These are phyloP conservation scores for Ogataea neopini DNA, from an alignment of 805 yeast genomes.

Conservation along the genomic window DNA sequence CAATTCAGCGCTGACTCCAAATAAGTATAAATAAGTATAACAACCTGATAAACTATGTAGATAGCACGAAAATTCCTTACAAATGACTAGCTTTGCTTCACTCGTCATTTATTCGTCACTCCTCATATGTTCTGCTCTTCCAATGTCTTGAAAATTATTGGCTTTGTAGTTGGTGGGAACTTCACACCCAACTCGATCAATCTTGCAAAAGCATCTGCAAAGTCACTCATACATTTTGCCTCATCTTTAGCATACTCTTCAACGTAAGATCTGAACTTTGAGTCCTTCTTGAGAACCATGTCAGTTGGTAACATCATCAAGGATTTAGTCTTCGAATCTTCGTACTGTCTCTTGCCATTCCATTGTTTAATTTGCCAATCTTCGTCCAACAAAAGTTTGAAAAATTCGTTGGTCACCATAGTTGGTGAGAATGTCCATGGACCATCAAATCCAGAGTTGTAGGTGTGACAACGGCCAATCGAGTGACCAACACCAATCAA, in stretches of 20 bases:
- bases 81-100: neutral
- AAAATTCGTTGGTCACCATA: conserved; percentile 73
- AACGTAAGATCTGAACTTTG: conserved; percentile 45
- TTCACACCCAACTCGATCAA: conserved; percentile 73
- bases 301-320: conserved; percentile 64
- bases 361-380: conserved; percentile 62
- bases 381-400: conserved; percentile 50
- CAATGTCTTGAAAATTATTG: conserved; percentile 59
- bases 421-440: conserved; percentile 89
- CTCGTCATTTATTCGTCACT: neutral
- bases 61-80: no score
- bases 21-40: no score
- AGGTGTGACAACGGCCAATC: conserved; percentile 48
- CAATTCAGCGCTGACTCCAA: no score
- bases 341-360: conserved; percentile 64
- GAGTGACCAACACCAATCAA: conserved; percentile 50
- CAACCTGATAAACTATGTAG: no score
- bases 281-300: conserved; percentile 51
- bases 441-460: conserved; percentile 79
- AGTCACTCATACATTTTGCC: conserved; percentile 50
- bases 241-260: conserved; percentile 51
- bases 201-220: conserved; percentile 45
- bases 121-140: conserved; percentile 57
- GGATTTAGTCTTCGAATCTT: conserved; percentile 55
- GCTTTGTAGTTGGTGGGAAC: conserved; percentile 51